phyloP scores from a whole-genome alignment of 2,329 filamentous ascomycete genomes.

The Epichloe scottii region DNA sequence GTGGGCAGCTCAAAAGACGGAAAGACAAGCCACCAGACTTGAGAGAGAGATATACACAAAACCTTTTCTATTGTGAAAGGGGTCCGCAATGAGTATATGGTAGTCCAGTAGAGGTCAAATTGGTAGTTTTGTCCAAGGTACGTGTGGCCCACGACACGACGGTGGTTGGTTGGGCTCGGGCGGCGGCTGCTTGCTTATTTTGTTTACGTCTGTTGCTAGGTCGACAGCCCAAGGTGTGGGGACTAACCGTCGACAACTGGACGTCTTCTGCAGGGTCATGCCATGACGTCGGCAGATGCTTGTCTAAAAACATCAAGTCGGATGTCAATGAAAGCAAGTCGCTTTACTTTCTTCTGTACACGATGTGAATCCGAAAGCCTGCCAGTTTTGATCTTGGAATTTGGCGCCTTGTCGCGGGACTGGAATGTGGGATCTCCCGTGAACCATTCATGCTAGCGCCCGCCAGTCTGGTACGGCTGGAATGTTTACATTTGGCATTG shows the following conservation, averaged over 20 bases:
- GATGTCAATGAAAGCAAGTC: not conserved
- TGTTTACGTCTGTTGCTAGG: conserved; percentile 26
- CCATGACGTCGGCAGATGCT: not conserved
- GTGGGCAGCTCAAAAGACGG: not conserved
- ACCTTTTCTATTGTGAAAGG: not conserved
- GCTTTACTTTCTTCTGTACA: not conserved
- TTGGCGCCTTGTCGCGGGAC: not conserved
- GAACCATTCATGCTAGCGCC: not conserved
- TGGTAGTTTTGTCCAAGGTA: conserved; percentile 1
- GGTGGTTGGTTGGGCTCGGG: conserved; percentile 18
- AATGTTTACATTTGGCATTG: not conserved
- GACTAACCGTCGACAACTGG: not conserved
- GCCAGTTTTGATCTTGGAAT: not conserved
- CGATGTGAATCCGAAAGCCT: not conserved
- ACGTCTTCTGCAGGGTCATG: not conserved
- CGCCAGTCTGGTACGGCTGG: not conserved
- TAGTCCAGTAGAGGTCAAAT: not conserved
- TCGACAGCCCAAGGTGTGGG: conserved; percentile 11
- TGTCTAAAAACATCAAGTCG: too few species aligned
- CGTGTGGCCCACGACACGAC: conserved; percentile 12
- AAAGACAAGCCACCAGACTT: not conserved
- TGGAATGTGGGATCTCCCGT: conserved; percentile 4
- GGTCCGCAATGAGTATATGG: not conserved
- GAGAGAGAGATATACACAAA: not conserved
- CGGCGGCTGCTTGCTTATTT: conserved; percentile 10